Percentiles rank a stretch among this genome's conserved stretches.
phyloP scores from a whole-genome alignment of 345 rosid species.

The Hibiscus mutabilis region DNA sequence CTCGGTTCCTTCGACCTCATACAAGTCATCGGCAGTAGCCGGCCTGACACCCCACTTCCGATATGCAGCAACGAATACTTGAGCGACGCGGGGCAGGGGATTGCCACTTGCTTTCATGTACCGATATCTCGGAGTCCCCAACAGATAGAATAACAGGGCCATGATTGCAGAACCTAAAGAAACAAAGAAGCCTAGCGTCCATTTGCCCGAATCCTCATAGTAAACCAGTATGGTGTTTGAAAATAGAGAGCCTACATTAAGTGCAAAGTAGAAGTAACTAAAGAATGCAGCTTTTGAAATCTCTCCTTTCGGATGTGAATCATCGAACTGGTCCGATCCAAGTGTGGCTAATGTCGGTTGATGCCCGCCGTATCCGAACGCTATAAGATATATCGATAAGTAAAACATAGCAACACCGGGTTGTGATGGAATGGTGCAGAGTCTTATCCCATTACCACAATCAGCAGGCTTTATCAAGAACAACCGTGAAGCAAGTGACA shows the following conservation, averaged over 20 bases:
- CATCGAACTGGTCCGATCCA: conserved; percentile 80
- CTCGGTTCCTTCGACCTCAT: conserved; percentile 54
- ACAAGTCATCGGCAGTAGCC: conserved; percentile 24
- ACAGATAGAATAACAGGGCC: conserved; percentile 27
- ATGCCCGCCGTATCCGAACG: conserved; percentile 88
- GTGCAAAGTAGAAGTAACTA: conserved; percentile 69
- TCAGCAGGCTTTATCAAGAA: conserved; percentile 59
- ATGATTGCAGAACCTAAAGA: conserved; percentile 29
- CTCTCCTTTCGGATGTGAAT: conserved; percentile 23
- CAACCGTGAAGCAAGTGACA: conserved; percentile 55
- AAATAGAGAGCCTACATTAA: conserved; percentile 62
- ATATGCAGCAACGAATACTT: conserved; percentile 51
- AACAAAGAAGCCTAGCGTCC: conserved; percentile 63
- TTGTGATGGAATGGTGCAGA: conserved; percentile 38
- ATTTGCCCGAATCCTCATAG: conserved; percentile 53
- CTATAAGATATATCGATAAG: conserved; percentile 57
- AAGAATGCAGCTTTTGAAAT: conserved; percentile 51
- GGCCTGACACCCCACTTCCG: conserved; percentile 45
- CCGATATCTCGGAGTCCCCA: conserved; percentile 37
- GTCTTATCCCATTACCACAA: conserved; percentile 51
- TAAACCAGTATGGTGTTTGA: conserved; percentile 74
- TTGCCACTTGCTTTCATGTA: conserved; percentile 55
- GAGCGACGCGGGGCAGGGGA: conserved; percentile 69
- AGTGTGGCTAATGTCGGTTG: conserved; percentile 87
- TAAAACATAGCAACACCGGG: conserved; percentile 45